Conservation (phyloP, 2,329 filamentous ascomycete species). For the Nemania sp. region DNA sequence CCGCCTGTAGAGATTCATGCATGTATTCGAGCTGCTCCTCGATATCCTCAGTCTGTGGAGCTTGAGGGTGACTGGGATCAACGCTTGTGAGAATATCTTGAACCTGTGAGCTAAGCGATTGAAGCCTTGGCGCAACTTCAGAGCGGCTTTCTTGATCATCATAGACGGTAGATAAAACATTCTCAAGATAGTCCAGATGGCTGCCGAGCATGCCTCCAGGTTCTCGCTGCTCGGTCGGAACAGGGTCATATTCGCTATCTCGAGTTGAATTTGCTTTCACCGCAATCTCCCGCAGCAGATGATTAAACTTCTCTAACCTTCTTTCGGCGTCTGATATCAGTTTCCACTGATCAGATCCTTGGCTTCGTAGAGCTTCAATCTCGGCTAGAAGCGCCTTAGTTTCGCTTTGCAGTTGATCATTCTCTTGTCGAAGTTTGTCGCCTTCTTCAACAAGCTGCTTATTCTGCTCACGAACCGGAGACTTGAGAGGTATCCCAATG, state of each 20-base stretch:
- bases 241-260: conserved; percentile 50
- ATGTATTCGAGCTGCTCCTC: conserved; percentile 71
- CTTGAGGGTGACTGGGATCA: conserved; percentile 55
- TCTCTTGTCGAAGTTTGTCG: conserved; percentile 52
- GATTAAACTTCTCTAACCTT: conserved; percentile 69
- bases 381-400: conserved; percentile 42
- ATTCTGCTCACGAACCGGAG: conserved; percentile 57
- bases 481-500: conserved; percentile 63
- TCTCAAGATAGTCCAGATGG: conserved; percentile 73
- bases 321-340: conserved; percentile 64
- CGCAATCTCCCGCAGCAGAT: conserved; percentile 67
- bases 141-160: conserved; percentile 53
- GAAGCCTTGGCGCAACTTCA: conserved; percentile 59
- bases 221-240: conserved; percentile 46
- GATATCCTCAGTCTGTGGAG: conserved; percentile 60
- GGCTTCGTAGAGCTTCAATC: conserved; percentile 42
- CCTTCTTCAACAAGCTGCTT: conserved; percentile 54
- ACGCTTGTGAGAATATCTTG: conserved; percentile 58
- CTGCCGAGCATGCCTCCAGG: conserved; percentile 52
- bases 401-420: conserved; percentile 43
- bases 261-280: conserved; percentile 62
- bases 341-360: conserved; percentile 47
- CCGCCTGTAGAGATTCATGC: conserved; percentile 59
- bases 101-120: conserved; percentile 66
- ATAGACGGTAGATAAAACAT: conserved; percentile 63